Evolutionary conservation across 495 filamentous ascomycete genomes (phyloP).

Genomic region (Aspergillus nanangensis): DNA sequence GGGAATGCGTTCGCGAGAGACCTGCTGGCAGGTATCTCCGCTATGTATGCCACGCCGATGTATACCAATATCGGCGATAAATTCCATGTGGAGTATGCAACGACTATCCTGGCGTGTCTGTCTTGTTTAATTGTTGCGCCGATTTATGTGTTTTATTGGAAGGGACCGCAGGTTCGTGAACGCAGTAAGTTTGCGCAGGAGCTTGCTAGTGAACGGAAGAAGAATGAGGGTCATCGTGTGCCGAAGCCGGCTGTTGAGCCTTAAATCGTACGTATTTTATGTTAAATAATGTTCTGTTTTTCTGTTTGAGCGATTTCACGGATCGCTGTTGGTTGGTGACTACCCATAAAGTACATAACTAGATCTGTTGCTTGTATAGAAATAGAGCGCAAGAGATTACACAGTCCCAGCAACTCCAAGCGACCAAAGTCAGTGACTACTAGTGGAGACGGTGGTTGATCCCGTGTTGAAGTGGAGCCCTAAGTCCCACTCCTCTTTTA

Average conservation of each 20-base stretch:
- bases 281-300: not conserved
- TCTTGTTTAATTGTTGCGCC: not conserved
- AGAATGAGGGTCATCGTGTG: not conserved
- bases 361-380: not conserved
- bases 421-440: too few relatives aligned
- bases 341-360: too few relatives aligned
- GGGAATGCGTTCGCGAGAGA: conserved; percentile 1
- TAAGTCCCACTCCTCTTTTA: too few relatives aligned
- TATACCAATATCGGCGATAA: not conserved
- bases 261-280: not conserved
- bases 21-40: not conserved
- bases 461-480: too few relatives aligned
- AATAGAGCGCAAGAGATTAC: not conserved
- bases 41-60: conserved; percentile 1
- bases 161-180: not conserved
- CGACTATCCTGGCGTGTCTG: not conserved
- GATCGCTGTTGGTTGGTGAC: not conserved
- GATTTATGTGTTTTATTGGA: not conserved
- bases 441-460: too few relatives aligned
- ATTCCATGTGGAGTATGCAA: not conserved
- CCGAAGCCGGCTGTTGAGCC: not conserved
- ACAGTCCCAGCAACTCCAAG: not conserved
- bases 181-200: conserved; percentile 2
- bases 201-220: conserved; percentile 1
- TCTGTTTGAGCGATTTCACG: not conserved